A percentile compares a stretch with the other conserved stretches of the same genome.
phyloP scores from a whole-genome alignment of 306 rosid genomes.

The Corylus heterophylla region DNA sequence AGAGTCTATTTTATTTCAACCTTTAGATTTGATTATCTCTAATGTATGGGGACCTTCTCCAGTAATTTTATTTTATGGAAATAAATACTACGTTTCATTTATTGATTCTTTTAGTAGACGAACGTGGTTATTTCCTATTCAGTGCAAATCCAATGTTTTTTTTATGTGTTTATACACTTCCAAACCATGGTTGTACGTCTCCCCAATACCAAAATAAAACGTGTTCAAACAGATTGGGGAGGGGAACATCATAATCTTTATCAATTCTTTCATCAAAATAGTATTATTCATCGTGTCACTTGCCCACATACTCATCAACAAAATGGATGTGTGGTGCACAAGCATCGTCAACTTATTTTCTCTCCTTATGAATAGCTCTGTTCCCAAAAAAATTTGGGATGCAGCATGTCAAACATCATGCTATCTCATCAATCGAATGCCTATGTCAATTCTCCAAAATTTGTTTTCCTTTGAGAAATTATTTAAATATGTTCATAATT shows the following conservation, averaged over 20 bases:
- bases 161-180: neutral
- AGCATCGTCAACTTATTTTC: neutral
- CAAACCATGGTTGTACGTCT: neutral
- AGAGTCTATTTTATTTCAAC: no score
- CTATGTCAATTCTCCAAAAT: neutral
- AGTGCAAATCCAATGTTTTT: neutral
- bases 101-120: neutral
- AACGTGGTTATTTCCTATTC: neutral
- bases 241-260: neutral
- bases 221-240: neutral
- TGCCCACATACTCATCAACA: conserved; percentile 2
- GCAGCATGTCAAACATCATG: neutral
- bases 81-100: neutral
- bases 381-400: neutral
- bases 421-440: neutral
- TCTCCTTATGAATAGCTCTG: neutral
- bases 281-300: neutral
- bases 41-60: neutral
- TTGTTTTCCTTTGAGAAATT: neutral
- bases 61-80: neutral
- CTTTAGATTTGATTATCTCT: neutral
- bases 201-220: neutral
- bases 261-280: no score
- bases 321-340: neutral
- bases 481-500: neutral